Evolutionary conservation across 768 basidiomycete genomes (phyloP), one percentile per base, ranked within the genome.

Genomic region (Galerina marginata): DNA sequence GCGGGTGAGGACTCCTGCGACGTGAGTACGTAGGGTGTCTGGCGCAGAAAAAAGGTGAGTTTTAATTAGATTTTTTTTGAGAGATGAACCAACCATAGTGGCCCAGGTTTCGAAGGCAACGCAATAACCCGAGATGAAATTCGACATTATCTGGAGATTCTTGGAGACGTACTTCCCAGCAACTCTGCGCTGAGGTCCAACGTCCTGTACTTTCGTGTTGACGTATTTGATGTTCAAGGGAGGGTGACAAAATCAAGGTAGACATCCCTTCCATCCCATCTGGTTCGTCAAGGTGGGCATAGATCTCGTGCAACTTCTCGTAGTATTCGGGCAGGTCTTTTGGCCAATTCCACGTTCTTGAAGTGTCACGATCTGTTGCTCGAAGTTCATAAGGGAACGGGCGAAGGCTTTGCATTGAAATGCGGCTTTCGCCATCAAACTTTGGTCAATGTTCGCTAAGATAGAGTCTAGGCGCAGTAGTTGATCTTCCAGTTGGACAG

Each of bases 211-310:
- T 96, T 73, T 99, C 97, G 67, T 99, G 97, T 69, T 99, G 92
- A 44, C 97, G 89, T 61, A 99, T 99, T 73, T 97, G 95, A 73
- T 97, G 94, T 65, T 98, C 93, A 48, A 99, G 74, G 3, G 93
- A 92, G 0, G 97, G 97, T 0, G 91, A 87, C 11, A 98, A 76
- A 57, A 99, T 91, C 66, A 91, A 77, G 6, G 91, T 87, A 0
- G 97, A 97, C 36, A 99, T 84, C 0, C 97, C 97, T 76, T 98
- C 96, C 97, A 99, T 99, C 14, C 97, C 97, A 75, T 99, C 97
- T 0, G 97, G 97, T 73, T 99, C 95, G 71, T 99, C 95, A 6
- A 99, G 81, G 58, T 95, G 86, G 11, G 96, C 90, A 72, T 99
- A 99, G 61, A 99, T 96, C 73, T 97, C 90, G 67, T 99, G 97